These are phyloP conservation scores for Boletus holoroseus DNA, from an alignment of 1,284 basidiomycete species.

Conservation along the genomic window DNA sequence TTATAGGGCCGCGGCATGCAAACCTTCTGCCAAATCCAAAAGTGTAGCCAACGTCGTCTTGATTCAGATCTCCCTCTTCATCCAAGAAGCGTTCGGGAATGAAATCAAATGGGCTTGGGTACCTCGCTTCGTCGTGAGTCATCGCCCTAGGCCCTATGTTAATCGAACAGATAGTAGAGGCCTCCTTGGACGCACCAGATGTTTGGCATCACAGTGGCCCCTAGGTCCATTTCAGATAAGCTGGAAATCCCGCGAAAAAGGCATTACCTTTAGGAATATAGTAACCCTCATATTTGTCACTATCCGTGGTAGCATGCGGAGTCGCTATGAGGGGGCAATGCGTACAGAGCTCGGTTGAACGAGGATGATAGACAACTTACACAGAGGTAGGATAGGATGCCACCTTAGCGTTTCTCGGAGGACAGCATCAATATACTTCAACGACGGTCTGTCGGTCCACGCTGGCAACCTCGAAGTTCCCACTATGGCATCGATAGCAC, in stretches of 20 bases:
- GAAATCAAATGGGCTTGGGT: slow-evolving; percentile 26
- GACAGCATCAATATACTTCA: slow-evolving; percentile 23
- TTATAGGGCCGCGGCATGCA: background rate
- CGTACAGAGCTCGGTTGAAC: background rate
- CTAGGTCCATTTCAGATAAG: slow-evolving; percentile 10
- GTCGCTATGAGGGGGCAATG: slow-evolving; percentile 6
- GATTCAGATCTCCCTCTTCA: slow-evolving; percentile 13
- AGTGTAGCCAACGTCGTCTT: slow-evolving; percentile 14
- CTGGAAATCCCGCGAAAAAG: background rate
- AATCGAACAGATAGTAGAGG: background rate
- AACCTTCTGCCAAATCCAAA: slow-evolving; percentile 30
- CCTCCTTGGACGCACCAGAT: slow-evolving; percentile 23
- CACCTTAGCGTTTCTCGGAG: slow-evolving; percentile 24
- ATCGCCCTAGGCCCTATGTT: slow-evolving; percentile 22
- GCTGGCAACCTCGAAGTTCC: slow-evolving; percentile 17
- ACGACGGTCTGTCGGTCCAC: slow-evolving; percentile 16
- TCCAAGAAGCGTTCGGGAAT: slow-evolving; percentile 29
- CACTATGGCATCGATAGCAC: slow-evolving; percentile 27
- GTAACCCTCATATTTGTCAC: slow-evolving; percentile 27
- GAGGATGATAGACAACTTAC: slow-evolving; percentile 12
- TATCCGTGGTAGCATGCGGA: slow-evolving; percentile 19
- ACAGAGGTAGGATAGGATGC: slow-evolving; percentile 20
- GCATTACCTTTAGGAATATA: slow-evolving; percentile 28
- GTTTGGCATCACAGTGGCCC: slow-evolving; percentile 25
- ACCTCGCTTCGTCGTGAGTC: slow-evolving; percentile 22